phyloP scores from a whole-genome alignment of 345 rosid species.

The Eucalyptus cloeziana region DNA sequence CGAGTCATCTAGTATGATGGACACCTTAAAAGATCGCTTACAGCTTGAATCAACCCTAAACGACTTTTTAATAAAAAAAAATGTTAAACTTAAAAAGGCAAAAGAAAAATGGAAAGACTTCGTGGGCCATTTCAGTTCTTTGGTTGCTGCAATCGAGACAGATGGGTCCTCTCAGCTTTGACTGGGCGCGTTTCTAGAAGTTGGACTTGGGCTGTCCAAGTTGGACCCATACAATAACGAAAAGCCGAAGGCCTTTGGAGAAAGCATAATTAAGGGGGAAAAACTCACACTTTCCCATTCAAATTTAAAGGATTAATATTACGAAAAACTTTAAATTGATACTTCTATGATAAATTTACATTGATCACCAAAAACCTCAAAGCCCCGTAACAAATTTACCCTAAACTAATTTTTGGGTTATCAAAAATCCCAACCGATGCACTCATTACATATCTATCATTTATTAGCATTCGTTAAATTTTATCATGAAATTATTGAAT shows the following conservation, averaged over 20 bases:
- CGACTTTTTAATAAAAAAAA: neutral
- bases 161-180: neutral
- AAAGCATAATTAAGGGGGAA: neutral
- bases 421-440: rapidly evolving
- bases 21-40: neutral
- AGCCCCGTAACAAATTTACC: rapidly evolving
- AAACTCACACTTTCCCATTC: neutral
- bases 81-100: neutral
- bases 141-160: neutral
- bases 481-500: no score
- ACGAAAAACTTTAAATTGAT: neutral
- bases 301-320: no score
- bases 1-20: neutral
- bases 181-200: neutral
- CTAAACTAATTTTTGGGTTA: no score
- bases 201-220: neutral
- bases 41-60: neutral
- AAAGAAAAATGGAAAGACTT: neutral
- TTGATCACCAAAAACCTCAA: neutral
- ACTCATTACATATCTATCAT: neutral
- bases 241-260: neutral
- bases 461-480: no score
- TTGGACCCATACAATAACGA: neutral
- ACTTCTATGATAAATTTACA: neutral
- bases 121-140: neutral